Evolutionary conservation across 2,329 filamentous ascomycete genomes (phyloP).

Genomic region (Colletotrichum karsti): DNA sequence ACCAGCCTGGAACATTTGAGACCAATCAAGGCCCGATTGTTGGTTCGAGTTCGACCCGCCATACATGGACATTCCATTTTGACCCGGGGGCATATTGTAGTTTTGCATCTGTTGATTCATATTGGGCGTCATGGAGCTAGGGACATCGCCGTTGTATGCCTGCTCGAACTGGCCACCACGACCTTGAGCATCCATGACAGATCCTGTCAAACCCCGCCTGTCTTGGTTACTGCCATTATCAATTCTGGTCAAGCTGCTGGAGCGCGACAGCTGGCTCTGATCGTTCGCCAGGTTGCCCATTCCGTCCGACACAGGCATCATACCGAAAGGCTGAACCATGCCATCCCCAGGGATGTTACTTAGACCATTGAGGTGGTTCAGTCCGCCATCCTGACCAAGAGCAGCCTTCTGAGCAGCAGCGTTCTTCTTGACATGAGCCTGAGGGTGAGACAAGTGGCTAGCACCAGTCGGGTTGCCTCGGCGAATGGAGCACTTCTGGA

Average conservation of each 20-base stretch:
- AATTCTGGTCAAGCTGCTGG: constrained; percentile 67
- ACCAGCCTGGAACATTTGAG: constrained; percentile 80
- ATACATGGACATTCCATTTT: constrained; percentile 73
- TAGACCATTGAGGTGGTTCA: constrained; percentile 70
- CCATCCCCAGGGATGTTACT: constrained; percentile 65
- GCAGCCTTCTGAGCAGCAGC: constrained; percentile 66
- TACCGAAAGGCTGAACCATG: constrained; percentile 64
- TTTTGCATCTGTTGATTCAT: constrained; percentile 70
- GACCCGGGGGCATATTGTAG: constrained; percentile 70
- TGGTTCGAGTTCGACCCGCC: constrained; percentile 68
- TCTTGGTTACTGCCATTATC: constrained; percentile 65
- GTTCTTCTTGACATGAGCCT: constrained; percentile 86
- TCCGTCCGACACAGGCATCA: constrained; percentile 65
- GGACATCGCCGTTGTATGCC: constrained; percentile 65
- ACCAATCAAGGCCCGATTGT: constrained; percentile 76
- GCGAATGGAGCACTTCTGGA: constrained; percentile 97
- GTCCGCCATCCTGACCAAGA: constrained; percentile 59
- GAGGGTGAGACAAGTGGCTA: constrained; percentile 92
- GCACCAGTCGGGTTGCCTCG: constrained; percentile 95
- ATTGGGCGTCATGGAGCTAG: constrained; percentile 68
- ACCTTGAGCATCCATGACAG: constrained; percentile 57
- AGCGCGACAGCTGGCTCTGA: constrained; percentile 69
- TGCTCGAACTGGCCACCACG: constrained; percentile 55
- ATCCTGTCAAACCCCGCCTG: constrained; percentile 63
- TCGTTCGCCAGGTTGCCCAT: constrained; percentile 68